A percentile compares a stretch with the other conserved stretches of the same genome.
Conservation (phyloP, 495 filamentous ascomycete genomes). For the Tuber umbilicatum region DNA sequence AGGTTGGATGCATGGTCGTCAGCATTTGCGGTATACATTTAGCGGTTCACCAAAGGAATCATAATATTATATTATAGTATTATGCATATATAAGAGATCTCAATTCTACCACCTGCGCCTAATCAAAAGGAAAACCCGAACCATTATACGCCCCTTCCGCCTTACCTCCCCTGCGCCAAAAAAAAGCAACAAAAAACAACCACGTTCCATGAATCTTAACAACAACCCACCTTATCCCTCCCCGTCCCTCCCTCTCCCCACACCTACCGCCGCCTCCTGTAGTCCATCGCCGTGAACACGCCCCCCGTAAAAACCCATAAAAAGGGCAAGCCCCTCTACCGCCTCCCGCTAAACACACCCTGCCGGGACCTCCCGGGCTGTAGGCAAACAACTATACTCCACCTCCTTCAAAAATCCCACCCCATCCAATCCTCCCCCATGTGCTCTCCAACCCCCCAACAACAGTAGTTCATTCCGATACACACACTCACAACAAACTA, state of each 20-base stretch:
- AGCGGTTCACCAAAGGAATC: background rate
- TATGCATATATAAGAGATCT: background rate
- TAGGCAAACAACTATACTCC: slow-evolving; percentile 9
- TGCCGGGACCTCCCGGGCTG: slow-evolving; percentile 3
- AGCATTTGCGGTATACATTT: background rate
- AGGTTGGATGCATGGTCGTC: background rate
- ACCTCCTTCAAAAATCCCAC: slow-evolving; percentile 3
- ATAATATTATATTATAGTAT: background rate
- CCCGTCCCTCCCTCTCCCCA: background rate
- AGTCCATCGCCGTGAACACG: too few relatives aligned
- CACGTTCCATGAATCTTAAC: background rate
- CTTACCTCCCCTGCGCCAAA: background rate
- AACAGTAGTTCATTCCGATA: slow-evolving; percentile 4
- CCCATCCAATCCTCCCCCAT: slow-evolving; percentile 8
- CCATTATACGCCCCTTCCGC: background rate
- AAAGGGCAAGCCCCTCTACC: slow-evolving; percentile 7
- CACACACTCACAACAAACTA: slow-evolving; percentile 20
- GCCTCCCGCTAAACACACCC: slow-evolving; percentile 16
- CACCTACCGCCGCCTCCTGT: slow-evolving; percentile 15
- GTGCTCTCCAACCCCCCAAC: background rate
- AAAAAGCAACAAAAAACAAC: background rate
- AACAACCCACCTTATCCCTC: background rate
- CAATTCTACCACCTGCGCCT: too few relatives aligned
- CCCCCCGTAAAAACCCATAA: slow-evolving; percentile 1
- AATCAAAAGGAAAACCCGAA: background rate